A percentile compares a stretch with the other conserved stretches of the same genome.
phyloP scores from a whole-genome alignment of 176 grass and related monocot genomes.

The Avena sativa region DNA sequence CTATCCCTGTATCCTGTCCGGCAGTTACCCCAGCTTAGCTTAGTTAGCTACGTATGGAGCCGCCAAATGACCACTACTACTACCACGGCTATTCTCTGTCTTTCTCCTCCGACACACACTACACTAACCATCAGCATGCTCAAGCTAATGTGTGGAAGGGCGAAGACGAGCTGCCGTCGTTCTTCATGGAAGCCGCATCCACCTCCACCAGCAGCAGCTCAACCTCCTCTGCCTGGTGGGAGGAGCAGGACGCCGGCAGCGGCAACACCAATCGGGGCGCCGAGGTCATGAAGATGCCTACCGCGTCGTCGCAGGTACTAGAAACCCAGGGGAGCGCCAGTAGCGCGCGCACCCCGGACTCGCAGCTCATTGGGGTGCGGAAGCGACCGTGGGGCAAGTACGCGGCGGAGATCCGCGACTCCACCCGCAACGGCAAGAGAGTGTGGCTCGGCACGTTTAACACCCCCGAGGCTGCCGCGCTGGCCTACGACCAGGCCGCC shows the following conservation, averaged over 20 bases:
- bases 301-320: background rate
- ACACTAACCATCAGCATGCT: background rate
- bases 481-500: constrained; percentile 73
- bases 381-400: constrained; percentile 67
- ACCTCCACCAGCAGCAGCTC: background rate
- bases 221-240: background rate
- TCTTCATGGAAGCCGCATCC: background rate
- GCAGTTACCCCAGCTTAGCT: background rate
- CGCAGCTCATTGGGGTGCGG: constrained; percentile 47
- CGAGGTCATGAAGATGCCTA: background rate
- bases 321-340: background rate
- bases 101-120: background rate
- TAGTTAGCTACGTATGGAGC: background rate
- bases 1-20: background rate
- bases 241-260: background rate
- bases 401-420: constrained; percentile 66
- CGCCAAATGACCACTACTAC: background rate
- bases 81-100: background rate
- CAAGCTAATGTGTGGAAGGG: background rate
- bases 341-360: background rate
- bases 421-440: constrained; percentile 43
- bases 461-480: constrained; percentile 64
- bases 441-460: constrained; percentile 81
- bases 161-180: background rate
- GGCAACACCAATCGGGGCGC: background rate